phyloP scores from a whole-genome alignment of 2,329 filamentous ascomycete genomes.

The Colletotrichum sp. region DNA sequence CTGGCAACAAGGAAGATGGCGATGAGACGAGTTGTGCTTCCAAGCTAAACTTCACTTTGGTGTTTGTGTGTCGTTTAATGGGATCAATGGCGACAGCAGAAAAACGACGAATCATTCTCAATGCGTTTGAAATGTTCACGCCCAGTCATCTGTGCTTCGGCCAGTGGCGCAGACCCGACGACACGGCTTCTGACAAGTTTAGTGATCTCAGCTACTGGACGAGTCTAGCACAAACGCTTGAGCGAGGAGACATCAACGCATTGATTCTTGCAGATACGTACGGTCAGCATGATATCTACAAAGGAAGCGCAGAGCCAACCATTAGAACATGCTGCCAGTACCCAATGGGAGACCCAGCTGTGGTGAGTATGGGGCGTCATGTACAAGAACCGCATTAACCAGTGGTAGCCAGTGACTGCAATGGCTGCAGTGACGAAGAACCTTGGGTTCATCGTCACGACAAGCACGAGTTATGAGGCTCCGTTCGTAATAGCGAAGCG shows the following conservation, averaged over 20 bases:
- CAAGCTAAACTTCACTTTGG: background rate
- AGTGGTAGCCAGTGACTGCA: constrained; percentile 34
- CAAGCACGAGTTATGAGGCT: constrained; percentile 66
- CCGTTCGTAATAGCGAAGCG: constrained; percentile 67
- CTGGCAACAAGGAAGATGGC: background rate
- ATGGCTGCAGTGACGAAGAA: constrained; percentile 73
- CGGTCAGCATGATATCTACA: constrained; percentile 62
- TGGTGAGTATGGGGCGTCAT: constrained; percentile 41
- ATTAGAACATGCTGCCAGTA: constrained; percentile 66
- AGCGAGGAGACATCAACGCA: constrained; percentile 66
- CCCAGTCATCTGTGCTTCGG: constrained; percentile 4
- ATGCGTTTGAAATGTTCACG: constrained; percentile 8
- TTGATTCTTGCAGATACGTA: constrained; percentile 64
- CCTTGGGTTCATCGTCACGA: constrained; percentile 66
- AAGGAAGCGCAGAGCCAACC: constrained; percentile 60
- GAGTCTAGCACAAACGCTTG: constrained; percentile 66
- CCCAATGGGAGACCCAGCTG: constrained; percentile 68
- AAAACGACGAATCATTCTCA: background rate
- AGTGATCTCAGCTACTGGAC: constrained; percentile 58
- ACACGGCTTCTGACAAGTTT: background rate
- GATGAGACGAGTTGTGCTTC: fast-evolving
- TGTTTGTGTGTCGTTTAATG: fast-evolving
- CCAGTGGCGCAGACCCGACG: constrained; percentile 2
- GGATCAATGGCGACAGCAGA: background rate
- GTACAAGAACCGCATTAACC: background rate